phyloP scores from a whole-genome alignment of 805 yeast genomes.

The Candida endomychidarum region DNA sequence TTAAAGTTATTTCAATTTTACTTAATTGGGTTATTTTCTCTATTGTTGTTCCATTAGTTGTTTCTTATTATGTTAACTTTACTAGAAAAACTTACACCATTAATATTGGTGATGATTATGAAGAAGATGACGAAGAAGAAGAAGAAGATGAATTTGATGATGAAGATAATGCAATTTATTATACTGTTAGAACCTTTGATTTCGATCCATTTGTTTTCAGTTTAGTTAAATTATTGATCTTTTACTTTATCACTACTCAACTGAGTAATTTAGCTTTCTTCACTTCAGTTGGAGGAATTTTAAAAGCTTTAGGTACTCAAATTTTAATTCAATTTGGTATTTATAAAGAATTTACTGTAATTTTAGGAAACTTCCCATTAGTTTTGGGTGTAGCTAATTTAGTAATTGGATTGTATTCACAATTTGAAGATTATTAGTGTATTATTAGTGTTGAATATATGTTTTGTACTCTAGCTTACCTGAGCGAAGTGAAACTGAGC shows the following conservation, averaged over 20 bases:
- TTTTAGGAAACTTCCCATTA: constrained; percentile 49
- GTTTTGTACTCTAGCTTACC: too few species aligned
- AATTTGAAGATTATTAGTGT: constrained; percentile 42
- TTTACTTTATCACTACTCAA: constrained; percentile 38
- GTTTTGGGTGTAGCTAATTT: constrained; percentile 47
- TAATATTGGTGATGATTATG: constrained; percentile 27
- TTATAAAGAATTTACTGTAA: constrained; percentile 32
- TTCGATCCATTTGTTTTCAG: constrained; percentile 58
- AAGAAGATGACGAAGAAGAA: constrained; percentile 26
- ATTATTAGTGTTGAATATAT: constrained; percentile 7
- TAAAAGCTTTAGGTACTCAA: constrained; percentile 29
- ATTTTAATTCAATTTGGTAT: constrained; percentile 37
- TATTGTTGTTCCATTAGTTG: constrained; percentile 39
- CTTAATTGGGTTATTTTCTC: constrained; percentile 43
- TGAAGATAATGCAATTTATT: constrained; percentile 25
- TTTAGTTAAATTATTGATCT: constrained; percentile 45
- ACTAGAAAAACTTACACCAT: constrained; percentile 37
- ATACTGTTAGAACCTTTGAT: constrained; percentile 36
- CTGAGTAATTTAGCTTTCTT: constrained; percentile 28
- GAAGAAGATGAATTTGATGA: constrained; percentile 26
- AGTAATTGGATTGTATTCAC: constrained; percentile 51
- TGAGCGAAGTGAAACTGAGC: too few species aligned
- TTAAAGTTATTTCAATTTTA: constrained; percentile 30
- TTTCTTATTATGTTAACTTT: constrained; percentile 54
- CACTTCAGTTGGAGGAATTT: constrained; percentile 24